Percentiles rank a stretch among this genome's conserved stretches.
phyloP scores from a whole-genome alignment of 2,329 filamentous ascomycete genomes.

The Ophiostoma novo-ulmi region DNA sequence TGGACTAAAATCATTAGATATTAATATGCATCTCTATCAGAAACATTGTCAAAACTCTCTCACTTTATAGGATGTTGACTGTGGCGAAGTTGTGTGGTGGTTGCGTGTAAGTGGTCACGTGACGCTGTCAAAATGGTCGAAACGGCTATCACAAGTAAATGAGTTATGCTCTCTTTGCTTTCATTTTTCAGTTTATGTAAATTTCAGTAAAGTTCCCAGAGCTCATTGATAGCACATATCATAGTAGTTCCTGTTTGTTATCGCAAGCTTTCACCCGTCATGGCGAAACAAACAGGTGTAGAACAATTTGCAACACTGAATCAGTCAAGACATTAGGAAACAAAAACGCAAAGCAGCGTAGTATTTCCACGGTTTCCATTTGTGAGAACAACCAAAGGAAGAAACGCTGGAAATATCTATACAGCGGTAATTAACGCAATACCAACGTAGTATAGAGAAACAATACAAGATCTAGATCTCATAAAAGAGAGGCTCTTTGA shows the following conservation, averaged over 20 bases:
- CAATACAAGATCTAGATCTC: background rate
- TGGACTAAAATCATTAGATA: background rate
- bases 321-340: slow-evolving; percentile 1
- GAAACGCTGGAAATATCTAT: background rate
- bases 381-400: background rate
- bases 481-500: background rate
- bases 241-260: background rate
- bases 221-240: background rate
- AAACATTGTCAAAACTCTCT: background rate
- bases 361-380: background rate
- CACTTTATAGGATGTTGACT: background rate
- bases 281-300: slow-evolving; percentile 6
- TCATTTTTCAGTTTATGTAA: background rate
- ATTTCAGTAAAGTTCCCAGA: no score
- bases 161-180: background rate
- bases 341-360: background rate
- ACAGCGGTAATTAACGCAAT: background rate
- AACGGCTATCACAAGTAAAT: background rate
- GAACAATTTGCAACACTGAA: background rate
- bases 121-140: background rate
- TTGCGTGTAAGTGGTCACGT: slow-evolving; percentile 17
- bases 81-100: background rate
- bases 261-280: background rate
- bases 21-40: background rate
- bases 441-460: background rate